Evolutionary conservation across 345 rosid species (phyloP).

Genomic region (Sonneratia caseolaris): DNA sequence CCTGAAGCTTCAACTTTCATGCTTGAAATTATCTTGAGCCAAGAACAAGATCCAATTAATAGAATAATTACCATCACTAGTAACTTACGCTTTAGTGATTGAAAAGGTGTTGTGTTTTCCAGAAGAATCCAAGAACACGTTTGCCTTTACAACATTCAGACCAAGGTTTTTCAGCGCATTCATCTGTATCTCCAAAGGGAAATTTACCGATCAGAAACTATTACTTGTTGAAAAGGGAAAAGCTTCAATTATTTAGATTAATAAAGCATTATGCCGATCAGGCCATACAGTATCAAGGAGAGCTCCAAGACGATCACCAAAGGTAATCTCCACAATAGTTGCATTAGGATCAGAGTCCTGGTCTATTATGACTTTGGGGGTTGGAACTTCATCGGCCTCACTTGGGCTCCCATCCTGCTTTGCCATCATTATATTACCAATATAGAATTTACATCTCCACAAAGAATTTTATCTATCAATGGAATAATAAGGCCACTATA

Average conservation of each 20-base stretch:
- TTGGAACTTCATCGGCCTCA: conserved; percentile 61
- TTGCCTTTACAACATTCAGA: conserved; percentile 84
- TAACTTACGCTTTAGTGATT: conserved; percentile 76
- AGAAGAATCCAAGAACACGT: conserved; percentile 82
- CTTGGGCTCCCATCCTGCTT: conserved; percentile 50
- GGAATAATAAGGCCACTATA: conserved; percentile 13
- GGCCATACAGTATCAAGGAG: conserved; percentile 71
- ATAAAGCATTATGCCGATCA: background rate
- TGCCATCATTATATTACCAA: conserved; percentile 14
- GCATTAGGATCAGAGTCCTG: conserved; percentile 90
- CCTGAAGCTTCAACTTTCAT: background rate
- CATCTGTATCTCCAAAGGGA: conserved; percentile 36
- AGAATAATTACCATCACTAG: background rate
- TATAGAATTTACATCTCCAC: conserved; percentile 1
- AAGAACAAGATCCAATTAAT: background rate
- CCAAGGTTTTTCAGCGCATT: conserved; percentile 87
- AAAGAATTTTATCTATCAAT: background rate
- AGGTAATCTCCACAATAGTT: conserved; percentile 75
- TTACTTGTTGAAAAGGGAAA: background rate
- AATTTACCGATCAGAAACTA: background rate
- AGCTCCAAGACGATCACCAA: conserved; percentile 98
- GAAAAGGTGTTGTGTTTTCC: conserved; percentile 89
- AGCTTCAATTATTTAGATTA: background rate
- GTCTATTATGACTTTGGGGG: conserved; percentile 88
- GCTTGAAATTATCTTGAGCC: background rate